A percentile compares a stretch with the other conserved stretches of the same genome.
Conservation (phyloP, 345 rosid genomes). For the Ceriops zippeliana region DNA sequence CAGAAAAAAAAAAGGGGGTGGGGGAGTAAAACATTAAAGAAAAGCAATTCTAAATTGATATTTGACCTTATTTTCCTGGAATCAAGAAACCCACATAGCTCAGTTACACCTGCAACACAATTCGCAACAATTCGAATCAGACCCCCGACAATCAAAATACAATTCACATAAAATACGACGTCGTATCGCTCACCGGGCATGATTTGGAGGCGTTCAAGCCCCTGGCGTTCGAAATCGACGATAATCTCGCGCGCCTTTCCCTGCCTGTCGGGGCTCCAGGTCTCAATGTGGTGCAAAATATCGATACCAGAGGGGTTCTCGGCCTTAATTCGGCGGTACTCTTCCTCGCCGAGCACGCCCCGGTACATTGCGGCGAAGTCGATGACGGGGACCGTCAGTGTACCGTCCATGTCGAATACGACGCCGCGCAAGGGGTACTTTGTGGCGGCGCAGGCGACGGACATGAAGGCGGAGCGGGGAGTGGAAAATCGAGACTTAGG, state of each 20-base stretch:
- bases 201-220: constrained; percentile 78
- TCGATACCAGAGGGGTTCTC: constrained; percentile 79
- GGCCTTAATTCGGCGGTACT: constrained; percentile 58
- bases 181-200: constrained; percentile 63
- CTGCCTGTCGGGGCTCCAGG: constrained; percentile 61
- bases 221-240: constrained; percentile 67
- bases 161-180: constrained; percentile 1
- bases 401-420: constrained; percentile 52
- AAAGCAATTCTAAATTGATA: constrained; percentile 9
- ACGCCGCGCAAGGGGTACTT: constrained; percentile 24
- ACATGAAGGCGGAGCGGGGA: constrained; percentile 21
- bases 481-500: constrained; percentile 21
- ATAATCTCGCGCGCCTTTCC: constrained; percentile 55
- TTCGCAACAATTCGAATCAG: neutral
- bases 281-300: constrained; percentile 73
- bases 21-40: neutral
- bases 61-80: constrained; percentile 72
- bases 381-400: constrained; percentile 86
- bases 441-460: constrained; percentile 12
- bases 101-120: constrained; percentile 60
- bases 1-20: neutral
- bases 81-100: constrained; percentile 83
- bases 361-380: constrained; percentile 88
- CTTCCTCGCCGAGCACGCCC: constrained; percentile 74
- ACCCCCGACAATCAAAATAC: neutral